Evolutionary conservation across 305 asterid genomes (phyloP).

Genomic region (Ruellia speciosa): DNA sequence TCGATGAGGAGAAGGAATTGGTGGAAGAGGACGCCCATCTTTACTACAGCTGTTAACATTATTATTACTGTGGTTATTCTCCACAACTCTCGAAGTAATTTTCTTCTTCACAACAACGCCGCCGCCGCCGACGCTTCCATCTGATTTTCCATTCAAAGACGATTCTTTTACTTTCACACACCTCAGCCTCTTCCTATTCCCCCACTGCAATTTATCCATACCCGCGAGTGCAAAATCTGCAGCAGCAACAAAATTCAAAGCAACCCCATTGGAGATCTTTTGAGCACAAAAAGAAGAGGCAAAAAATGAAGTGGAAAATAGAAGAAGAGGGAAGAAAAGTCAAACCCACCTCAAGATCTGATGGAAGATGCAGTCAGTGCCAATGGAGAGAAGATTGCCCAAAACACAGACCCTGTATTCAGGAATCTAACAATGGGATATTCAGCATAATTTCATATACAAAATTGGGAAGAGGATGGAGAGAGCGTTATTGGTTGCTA

Average conservation of each 20-base stretch:
- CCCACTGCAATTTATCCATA: slow-evolving; percentile 84
- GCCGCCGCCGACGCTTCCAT: slow-evolving; percentile 29
- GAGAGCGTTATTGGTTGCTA: background rate
- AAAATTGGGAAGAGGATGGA: background rate
- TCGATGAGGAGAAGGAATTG: slow-evolving; percentile 62
- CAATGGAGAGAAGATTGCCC: slow-evolving; percentile 7
- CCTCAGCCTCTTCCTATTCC: slow-evolving; percentile 61
- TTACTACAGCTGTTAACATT: slow-evolving; percentile 21
- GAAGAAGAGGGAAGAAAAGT: slow-evolving; percentile 18
- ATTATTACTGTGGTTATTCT: slow-evolving; percentile 24
- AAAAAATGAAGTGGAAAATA: slow-evolving; percentile 5
- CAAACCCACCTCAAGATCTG: slow-evolving; percentile 44
- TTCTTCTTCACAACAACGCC: slow-evolving; percentile 60
- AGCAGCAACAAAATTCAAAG: slow-evolving; percentile 13
- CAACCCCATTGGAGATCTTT: slow-evolving; percentile 28
- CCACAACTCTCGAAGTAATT: slow-evolving; percentile 60
- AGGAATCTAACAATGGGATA: slow-evolving; percentile 6
- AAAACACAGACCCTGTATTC: slow-evolving; percentile 3
- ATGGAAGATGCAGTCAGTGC: slow-evolving; percentile 14
- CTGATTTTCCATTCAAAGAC: slow-evolving; percentile 52
- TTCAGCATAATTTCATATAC: background rate
- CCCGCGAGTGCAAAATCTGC: slow-evolving; percentile 23
- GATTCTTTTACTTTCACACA: slow-evolving; percentile 61
- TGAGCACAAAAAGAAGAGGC: background rate
- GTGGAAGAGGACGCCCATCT: slow-evolving; percentile 38